These are phyloP conservation scores for Diplocarpon mali DNA, from an alignment of 2,329 filamentous ascomycete genomes.

Conservation along the genomic window DNA sequence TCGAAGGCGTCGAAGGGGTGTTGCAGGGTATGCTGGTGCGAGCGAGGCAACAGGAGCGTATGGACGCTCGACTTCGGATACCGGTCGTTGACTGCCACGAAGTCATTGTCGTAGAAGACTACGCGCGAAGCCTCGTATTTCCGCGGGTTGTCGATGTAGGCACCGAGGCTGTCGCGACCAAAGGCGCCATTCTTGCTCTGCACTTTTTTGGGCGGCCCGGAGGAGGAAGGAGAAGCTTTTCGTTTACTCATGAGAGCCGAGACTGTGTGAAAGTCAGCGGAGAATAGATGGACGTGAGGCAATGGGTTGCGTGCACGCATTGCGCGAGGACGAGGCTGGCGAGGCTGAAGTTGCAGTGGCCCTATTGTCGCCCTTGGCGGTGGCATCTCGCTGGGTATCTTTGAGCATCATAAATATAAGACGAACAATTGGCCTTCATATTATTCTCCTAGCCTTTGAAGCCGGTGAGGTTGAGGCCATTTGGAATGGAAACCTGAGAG, in stretches of 20 bases:
- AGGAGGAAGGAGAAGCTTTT: conserved; percentile 11
- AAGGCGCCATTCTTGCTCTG: conserved; percentile 25
- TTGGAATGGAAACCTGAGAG: no score
- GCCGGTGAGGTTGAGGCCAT: no score
- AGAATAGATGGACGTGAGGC: not conserved
- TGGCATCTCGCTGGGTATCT: conserved; percentile 29
- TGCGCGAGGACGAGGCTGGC: conserved; percentile 23
- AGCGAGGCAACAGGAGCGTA: conserved; percentile 75
- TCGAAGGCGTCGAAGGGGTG: conserved; percentile 73
- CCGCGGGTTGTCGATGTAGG: conserved; percentile 54
- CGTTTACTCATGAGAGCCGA: conserved; percentile 38
- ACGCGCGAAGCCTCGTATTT: conserved; percentile 47
- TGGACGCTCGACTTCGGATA: conserved; percentile 83
- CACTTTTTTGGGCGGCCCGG: conserved; percentile 5
- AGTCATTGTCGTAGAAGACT: conserved; percentile 55
- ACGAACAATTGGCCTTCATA: no score
- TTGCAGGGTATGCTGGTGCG: conserved; percentile 43
- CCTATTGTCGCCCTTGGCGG: conserved; percentile 33
- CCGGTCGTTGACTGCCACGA: conserved; percentile 69
- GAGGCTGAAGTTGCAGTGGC: conserved; percentile 27
- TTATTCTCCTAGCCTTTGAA: no score
- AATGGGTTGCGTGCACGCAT: conserved; percentile 32
- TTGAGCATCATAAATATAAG: not conserved
- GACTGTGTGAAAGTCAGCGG: conserved; percentile 28
- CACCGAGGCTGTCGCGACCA: conserved; percentile 49